Evolutionary conservation across 495 filamentous ascomycete genomes (phyloP), one percentile per base, ranked within the genome.

Genomic region (Tricharina praecox): DNA sequence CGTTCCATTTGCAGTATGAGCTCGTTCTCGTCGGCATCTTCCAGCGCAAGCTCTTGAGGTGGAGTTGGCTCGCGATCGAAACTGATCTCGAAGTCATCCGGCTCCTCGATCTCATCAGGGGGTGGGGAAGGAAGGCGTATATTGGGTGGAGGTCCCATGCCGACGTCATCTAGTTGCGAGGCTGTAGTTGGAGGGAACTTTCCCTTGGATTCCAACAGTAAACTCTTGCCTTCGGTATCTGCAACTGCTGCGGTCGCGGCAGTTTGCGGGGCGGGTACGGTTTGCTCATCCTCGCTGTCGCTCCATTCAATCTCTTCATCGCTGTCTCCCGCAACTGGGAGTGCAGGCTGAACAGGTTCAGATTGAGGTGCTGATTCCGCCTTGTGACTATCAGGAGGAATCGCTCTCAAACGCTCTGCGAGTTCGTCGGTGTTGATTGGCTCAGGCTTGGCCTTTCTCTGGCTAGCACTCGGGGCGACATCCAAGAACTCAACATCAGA

Each of bases 1-100:
- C 77, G 74, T 8, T 84, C 85, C 51, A 97, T 75, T 51, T 87
- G 84, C 20, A 71, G 73, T 33, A 96, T 67, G 3, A 96, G 69
- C 41, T 90, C 85, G 30, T 50, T 52, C 45, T 51, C 44, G 13
- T 57, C 54, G 3, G 54, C 45, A 24, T 48, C 50, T 51, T 54
- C 50, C 23, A 33, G 49, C 1, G 19, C 45, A 21, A 50, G 46
- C 4, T 51, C 47, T 38, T 60, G 51, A 25, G 52, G 49, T 15
- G 54, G 54, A 19, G 55, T 36, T 24, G 45, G 46, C 23, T 59
- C 55, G 26, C 62, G 52, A 32, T 63, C 59, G 38, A 65, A 40
- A 54, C 59, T 4, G 53, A 62, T 39, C 49, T 58, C 34, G 45
- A 52, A 42, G 23, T 61, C 56, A 10, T 54, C 56, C 39, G 54